Evolutionary conservation across 495 filamentous ascomycete species (phyloP).

Genomic region (Monascus purpureus): DNA sequence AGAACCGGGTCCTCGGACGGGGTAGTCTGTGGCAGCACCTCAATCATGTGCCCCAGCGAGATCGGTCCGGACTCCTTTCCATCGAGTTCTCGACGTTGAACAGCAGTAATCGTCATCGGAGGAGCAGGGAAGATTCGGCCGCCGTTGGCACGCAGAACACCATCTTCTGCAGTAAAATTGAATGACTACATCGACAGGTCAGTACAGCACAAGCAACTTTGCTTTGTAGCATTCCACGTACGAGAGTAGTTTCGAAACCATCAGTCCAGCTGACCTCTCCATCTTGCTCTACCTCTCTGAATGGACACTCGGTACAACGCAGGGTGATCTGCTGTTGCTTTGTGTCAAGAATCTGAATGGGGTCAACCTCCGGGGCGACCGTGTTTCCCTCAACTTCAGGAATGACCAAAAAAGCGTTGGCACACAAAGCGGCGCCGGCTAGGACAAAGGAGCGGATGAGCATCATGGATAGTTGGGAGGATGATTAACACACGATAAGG

Average conservation of each 20-base stretch:
- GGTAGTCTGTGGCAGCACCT: constrained; percentile 21
- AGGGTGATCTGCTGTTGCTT: constrained; percentile 22
- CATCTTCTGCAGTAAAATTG: constrained; percentile 28
- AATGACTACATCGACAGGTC: constrained; percentile 14
- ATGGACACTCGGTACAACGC: constrained; percentile 34
- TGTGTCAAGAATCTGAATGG: constrained; percentile 15
- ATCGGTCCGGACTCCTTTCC: constrained; percentile 22
- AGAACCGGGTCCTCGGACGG: constrained; percentile 15
- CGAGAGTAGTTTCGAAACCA: constrained; percentile 23
- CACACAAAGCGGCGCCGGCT: constrained; percentile 26
- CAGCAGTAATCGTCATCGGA: constrained; percentile 18
- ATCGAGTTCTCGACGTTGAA: constrained; percentile 21
- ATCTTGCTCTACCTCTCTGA: constrained; percentile 19
- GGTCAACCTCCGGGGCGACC: constrained; percentile 13
- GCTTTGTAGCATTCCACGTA: constrained; percentile 16
- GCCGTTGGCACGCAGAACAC: constrained; percentile 31
- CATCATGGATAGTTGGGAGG: constrained; percentile 14
- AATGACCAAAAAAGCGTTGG: constrained; percentile 34
- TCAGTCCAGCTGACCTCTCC: constrained; percentile 23
- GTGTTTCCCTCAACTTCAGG: constrained; percentile 23
- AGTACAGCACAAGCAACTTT: too few species aligned
- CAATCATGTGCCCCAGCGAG: constrained; percentile 28
- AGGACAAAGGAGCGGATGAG: constrained; percentile 27
- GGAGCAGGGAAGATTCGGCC: constrained; percentile 35
- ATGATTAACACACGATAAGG: constrained; percentile 1